phyloP scores from a whole-genome alignment of 2,329 filamentous ascomycete genomes.

The Trichophyton verrucosum region DNA sequence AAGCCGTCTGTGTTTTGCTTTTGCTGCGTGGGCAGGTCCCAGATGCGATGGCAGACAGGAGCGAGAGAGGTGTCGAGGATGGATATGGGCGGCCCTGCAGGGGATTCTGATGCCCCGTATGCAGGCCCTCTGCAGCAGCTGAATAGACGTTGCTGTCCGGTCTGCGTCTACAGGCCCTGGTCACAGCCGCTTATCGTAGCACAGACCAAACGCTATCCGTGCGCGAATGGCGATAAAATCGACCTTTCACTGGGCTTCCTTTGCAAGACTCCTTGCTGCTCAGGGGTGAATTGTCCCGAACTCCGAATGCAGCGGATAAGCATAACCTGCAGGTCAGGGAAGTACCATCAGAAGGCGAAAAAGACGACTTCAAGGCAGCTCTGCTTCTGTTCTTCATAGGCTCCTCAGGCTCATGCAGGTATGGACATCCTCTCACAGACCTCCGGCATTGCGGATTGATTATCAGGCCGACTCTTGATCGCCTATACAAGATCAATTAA shows the following conservation, averaged over 20 bases:
- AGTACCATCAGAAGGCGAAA: not conserved
- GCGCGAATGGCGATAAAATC: not conserved
- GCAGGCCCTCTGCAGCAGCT: not conserved
- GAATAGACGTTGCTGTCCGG: not conserved
- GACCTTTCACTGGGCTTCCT: not conserved
- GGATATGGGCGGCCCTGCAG: not conserved
- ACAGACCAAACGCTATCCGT: not conserved
- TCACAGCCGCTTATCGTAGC: not conserved
- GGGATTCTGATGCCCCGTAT: not conserved
- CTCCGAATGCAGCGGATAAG: not conserved
- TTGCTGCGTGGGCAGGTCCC: too few species aligned
- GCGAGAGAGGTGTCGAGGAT: too few species aligned
- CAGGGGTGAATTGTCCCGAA: not conserved
- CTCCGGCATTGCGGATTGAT: not conserved
- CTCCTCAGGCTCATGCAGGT: not conserved
- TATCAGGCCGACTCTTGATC: not conserved
- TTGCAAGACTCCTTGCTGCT: too few species aligned
- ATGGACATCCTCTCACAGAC: not conserved
- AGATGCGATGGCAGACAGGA: too few species aligned
- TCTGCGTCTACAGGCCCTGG: not conserved
- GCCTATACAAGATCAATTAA: not conserved
- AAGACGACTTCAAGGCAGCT: not conserved
- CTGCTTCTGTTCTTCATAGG: conserved; percentile 1
- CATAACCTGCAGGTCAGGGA: not conserved
- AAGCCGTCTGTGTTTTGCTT: not conserved